Evolutionary conservation across 2,329 filamentous ascomycete species (phyloP).

Genomic region (Clarireedia sp.): DNA sequence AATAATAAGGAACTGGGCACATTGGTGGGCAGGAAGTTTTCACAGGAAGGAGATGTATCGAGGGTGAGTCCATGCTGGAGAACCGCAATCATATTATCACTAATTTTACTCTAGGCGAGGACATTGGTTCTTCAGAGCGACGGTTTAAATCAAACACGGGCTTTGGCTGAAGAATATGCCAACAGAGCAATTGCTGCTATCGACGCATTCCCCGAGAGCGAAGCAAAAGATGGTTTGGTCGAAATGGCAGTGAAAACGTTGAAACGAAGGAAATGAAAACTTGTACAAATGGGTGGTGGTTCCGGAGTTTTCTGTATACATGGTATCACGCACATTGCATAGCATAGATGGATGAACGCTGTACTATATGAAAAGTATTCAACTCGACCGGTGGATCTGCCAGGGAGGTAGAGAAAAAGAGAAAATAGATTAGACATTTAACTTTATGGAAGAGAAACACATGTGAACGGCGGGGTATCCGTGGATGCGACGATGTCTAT

Average conservation of each 20-base stretch:
- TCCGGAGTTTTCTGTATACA: conserved; percentile 12
- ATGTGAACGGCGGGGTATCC: too few species aligned
- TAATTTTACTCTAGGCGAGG: conserved; percentile 56
- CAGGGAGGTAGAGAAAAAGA: too few species aligned
- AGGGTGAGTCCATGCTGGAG: conserved; percentile 51
- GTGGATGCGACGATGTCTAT: too few species aligned
- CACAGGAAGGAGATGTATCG: conserved; percentile 71
- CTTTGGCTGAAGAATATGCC: conserved; percentile 82
- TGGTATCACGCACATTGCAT: background rate
- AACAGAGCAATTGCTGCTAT: conserved; percentile 85
- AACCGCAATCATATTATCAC: background rate
- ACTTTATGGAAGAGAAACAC: too few species aligned
- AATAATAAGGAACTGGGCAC: conserved; percentile 74
- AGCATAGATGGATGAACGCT: background rate
- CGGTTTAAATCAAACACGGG: conserved; percentile 86
- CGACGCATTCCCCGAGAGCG: conserved; percentile 77
- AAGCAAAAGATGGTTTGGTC: conserved; percentile 82
- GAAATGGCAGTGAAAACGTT: conserved; percentile 94
- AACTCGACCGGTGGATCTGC: background rate
- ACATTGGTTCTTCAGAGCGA: conserved; percentile 75
- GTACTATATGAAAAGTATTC: conserved; percentile 7
- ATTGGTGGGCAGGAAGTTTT: conserved; percentile 88
- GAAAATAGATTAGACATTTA: background rate
- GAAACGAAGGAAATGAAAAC: conserved; percentile 66
- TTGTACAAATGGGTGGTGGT: background rate